Evolutionary conservation across 2,329 filamentous ascomycete genomes (phyloP), one percentile per base, ranked within the genome.

Genomic region (Beauveria medogensis): DNA sequence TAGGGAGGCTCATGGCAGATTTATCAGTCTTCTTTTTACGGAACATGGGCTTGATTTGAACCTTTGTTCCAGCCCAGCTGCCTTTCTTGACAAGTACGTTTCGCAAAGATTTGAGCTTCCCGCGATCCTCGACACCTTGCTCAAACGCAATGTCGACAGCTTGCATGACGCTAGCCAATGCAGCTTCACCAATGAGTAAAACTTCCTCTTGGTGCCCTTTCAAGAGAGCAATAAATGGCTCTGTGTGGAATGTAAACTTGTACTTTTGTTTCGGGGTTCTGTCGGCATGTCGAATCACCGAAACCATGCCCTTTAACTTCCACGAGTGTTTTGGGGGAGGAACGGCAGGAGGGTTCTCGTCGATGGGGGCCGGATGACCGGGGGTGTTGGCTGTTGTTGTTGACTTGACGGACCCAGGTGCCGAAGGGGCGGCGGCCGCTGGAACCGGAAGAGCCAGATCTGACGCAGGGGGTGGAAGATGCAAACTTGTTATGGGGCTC

Each of bases 21-120:
- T 87, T 84, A 55, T 89, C 84, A 3, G 86, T 83, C 69, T 86
- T 91, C 69, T 91, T 87, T 77, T 93, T 96, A 56, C 92, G 87
- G 74, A 99, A 99, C 92, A 99, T 96, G 10, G 94, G 94, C 74
- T 99, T 99, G 72, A 99, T 97, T 74, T 99, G 94, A 2, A 99
- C 92, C 73, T 99, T 99, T 1, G 94, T 99, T 0, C 94, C 94
- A 4, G 92, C 88, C 89, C 93, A 97, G 22, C 86, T 87, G 2
- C 92, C 92, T 73, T 99, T 99, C 75, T 94, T 95, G 47, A 91
- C 86, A 7, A 99, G 78, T 6, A 95, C 93, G 64, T 93, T 93
- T 62, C 89, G 88, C 55, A 99, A 80, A 47, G 91, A 80, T 65
- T 85, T 87, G n/a, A 99, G 85, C 75, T 99, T 99, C 55, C 84